phyloP scores from a whole-genome alignment of 164 flowering plant genomes.

The Berberis vulgaris region DNA sequence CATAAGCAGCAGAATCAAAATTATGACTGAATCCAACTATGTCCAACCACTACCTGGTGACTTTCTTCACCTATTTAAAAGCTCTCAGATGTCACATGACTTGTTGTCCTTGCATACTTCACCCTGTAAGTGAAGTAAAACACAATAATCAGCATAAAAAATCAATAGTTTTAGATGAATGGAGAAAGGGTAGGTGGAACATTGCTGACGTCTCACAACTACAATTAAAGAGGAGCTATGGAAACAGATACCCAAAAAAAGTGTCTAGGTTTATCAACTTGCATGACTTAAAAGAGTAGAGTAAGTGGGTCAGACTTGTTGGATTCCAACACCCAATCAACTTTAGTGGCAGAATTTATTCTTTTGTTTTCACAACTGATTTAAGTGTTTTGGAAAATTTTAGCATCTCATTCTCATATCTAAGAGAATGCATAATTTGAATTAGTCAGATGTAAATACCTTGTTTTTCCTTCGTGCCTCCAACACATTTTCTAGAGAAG shows the following conservation, averaged over 20 bases:
- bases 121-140: conserved; percentile 7
- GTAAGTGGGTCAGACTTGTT: neutral
- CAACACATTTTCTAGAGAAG: conserved; percentile 20
- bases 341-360: no score
- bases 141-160: neutral
- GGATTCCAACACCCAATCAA: no score
- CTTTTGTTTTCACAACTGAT: no score
- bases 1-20: no score
- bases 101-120: conserved; percentile 15
- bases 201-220: neutral
- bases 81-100: conserved; percentile 7
- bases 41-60: no score
- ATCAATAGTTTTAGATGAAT: no score
- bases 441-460: conserved; percentile 10
- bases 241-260: no score
- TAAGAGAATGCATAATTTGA: neutral
- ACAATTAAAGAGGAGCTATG: neutral
- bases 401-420: neutral
- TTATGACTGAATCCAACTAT: no score
- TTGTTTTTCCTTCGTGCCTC: conserved; percentile 19
- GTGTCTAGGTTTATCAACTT: neutral
- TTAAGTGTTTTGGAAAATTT: no score
- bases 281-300: neutral
- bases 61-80: neutral
- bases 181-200: no score